Evolutionary conservation across 495 filamentous ascomycete genomes (phyloP), one percentile per base, ranked within the genome.

Genomic region (Cryomyces minteri): DNA sequence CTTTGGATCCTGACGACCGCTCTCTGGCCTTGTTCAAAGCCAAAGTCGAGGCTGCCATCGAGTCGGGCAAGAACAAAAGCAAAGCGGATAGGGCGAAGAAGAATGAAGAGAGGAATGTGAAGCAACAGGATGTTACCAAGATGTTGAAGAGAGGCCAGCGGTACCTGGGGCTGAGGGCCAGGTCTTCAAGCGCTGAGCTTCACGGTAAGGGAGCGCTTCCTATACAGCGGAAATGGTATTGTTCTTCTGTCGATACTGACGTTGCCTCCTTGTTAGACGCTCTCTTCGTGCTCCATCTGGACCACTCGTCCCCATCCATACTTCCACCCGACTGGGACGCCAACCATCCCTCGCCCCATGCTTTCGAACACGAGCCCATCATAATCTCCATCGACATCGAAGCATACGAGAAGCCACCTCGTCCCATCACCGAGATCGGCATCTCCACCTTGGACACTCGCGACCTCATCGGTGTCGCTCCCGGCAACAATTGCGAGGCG

Each of bases 371-470:
- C 5, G 55, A 54, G 5, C 72, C 80, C 1, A 63, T 92, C 25
- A 84, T 98, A 52, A 64, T 94, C 46, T 76, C 70, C 49, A 62
- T 94, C 39, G 88, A 98, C 54, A 57, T 87, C 31, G 90, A 98
- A 58, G 73, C 77, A 6, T 88, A 77, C 49, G 88, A 96, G 60
- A 55, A 58, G 29, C 62, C 74, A 44, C 66, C 69, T 4, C 61
- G 64, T 40, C 54, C 69, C 2, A 64, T 95, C 48, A 93, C 86
- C 4, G 90, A 98, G 57, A 68, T 98, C 44, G 90, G 90, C 32
- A 68, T 98, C 41, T 78, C 84, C 6, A 76, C 72, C 7, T 73
- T 98, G 18, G 90, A 98, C 61, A 85, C 80, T 4, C 50, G 61
- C 7, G 72, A 81, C 47, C 62, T 72, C 32, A 50, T 52, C 12